Percentiles rank a stretch among this genome's conserved stretches.
Conservation (phyloP, 805 yeast species). For the Brettanomyces nanus region DNA sequence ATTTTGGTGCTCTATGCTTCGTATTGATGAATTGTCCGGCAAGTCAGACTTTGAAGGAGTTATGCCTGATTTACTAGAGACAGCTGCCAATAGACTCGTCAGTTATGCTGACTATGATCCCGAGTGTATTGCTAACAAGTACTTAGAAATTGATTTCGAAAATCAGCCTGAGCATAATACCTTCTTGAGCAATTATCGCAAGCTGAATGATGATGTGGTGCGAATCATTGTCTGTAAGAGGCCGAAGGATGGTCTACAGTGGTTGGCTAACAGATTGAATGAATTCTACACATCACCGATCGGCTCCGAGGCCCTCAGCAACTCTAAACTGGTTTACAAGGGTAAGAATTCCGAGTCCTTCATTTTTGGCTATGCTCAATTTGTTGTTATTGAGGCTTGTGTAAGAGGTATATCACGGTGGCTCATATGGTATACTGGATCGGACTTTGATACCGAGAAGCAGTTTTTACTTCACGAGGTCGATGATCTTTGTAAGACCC, state of each 20-base stretch:
- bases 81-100: slow-evolving; percentile 69
- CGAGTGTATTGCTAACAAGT: slow-evolving; percentile 54
- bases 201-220: slow-evolving; percentile 83
- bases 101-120: slow-evolving; percentile 65
- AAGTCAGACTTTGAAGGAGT: slow-evolving; percentile 45
- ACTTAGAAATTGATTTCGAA: slow-evolving; percentile 81
- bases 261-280: slow-evolving; percentile 72
- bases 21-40: slow-evolving; percentile 68
- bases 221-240: slow-evolving; percentile 80
- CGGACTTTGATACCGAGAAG: slow-evolving; percentile 45
- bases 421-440: slow-evolving; percentile 80
- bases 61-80: slow-evolving; percentile 62
- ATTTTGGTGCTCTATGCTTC: slow-evolving; percentile 86
- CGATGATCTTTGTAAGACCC: slow-evolving; percentile 63
- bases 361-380: slow-evolving; percentile 70
- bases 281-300: slow-evolving; percentile 60
- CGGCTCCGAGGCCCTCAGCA: slow-evolving; percentile 57
- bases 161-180: slow-evolving; percentile 70
- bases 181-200: slow-evolving; percentile 72
- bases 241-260: slow-evolving; percentile 71
- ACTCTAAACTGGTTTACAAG: slow-evolving; percentile 44
- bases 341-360: slow-evolving; percentile 58
- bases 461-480: slow-evolving; percentile 44
- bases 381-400: slow-evolving; percentile 81
- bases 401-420: slow-evolving; percentile 91